Conservation (phyloP, 164 flowering plant genomes). For the Amborella trichopoda region DNA sequence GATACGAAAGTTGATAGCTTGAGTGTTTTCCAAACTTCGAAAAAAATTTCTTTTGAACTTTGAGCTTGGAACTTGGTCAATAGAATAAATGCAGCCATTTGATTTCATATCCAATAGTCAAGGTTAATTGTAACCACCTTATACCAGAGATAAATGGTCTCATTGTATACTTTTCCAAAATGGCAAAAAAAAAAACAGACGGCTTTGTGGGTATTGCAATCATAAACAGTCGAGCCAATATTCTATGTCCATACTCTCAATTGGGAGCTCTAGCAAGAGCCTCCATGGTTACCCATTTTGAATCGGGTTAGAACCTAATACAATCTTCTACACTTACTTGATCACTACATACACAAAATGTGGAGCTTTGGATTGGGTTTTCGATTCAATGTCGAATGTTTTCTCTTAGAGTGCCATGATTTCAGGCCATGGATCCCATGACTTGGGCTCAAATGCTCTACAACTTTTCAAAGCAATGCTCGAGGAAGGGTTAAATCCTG, state of each 20-base stretch:
- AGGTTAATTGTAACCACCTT: too few relatives aligned
- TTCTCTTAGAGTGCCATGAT: slow-evolving; percentile 17
- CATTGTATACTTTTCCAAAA: too few relatives aligned
- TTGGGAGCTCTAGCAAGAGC: slow-evolving; percentile 10
- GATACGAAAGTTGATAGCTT: too few relatives aligned
- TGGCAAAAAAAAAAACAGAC: slow-evolving; percentile 6
- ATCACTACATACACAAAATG: slow-evolving; percentile 14
- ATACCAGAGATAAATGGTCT: too few relatives aligned
- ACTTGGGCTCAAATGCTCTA: slow-evolving; percentile 9
- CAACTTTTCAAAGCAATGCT: slow-evolving; percentile 5
- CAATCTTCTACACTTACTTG: slow-evolving; percentile 10
- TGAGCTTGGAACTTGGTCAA: too few relatives aligned
- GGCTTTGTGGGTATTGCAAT: slow-evolving; percentile 7
- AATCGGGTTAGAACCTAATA: slow-evolving; percentile 9
- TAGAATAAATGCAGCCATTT: too few relatives aligned
- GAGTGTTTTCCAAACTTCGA: too few relatives aligned
- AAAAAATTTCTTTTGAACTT: too few relatives aligned
- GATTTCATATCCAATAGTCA: too few relatives aligned
- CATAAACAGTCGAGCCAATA: slow-evolving; percentile 8
- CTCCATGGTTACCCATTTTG: slow-evolving; percentile 11
- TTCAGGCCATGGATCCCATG: slow-evolving; percentile 15
- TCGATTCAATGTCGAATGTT: slow-evolving; percentile 10
- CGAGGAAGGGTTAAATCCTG: slow-evolving; percentile 8
- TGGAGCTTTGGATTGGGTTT: slow-evolving; percentile 7
- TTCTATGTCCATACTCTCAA: slow-evolving; percentile 11